Evolutionary conservation across 495 filamentous ascomycete genomes (phyloP).

Genomic region (Annulohypoxylon maeteangense): DNA sequence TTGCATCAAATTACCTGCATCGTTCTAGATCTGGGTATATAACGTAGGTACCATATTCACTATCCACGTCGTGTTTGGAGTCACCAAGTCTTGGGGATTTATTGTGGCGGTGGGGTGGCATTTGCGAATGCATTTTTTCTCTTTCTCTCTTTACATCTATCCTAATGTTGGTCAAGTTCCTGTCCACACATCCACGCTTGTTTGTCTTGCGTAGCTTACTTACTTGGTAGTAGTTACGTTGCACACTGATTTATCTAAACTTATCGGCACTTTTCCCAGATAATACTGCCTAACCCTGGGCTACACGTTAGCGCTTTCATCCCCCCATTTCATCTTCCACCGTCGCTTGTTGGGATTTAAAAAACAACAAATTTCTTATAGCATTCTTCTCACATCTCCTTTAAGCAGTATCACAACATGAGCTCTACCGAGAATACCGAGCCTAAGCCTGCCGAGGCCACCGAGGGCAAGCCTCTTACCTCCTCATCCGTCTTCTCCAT

Average conservation of each 20-base stretch:
- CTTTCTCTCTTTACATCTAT: neutral
- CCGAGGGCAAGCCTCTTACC: slow-evolving; percentile 53
- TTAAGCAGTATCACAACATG: slow-evolving; percentile 48
- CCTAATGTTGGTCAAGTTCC: neutral
- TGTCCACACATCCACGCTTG: neutral
- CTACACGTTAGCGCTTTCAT: neutral
- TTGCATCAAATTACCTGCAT: slow-evolving; percentile 39
- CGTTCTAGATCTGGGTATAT: slow-evolving; percentile 27
- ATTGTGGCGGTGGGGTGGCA: slow-evolving; percentile 34
- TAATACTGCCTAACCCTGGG: neutral
- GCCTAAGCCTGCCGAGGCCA: slow-evolving; percentile 50
- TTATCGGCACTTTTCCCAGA: neutral
- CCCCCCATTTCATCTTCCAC: neutral
- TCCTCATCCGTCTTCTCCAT: slow-evolving; percentile 83
- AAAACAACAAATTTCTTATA: neutral
- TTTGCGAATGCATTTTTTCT: slow-evolving; percentile 5
- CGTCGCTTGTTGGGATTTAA: neutral
- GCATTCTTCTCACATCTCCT: slow-evolving; percentile 27
- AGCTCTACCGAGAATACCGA: slow-evolving; percentile 56
- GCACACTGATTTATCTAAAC: neutral
- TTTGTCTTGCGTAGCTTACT: neutral
- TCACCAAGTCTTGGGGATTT: slow-evolving; percentile 5
- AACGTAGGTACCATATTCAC: slow-evolving; percentile 8
- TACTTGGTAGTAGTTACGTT: no score
- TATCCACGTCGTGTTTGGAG: slow-evolving; percentile 12